Conservation (phyloP, 371 early-diverging fungal species). For the Massospora cicadina region DNA sequence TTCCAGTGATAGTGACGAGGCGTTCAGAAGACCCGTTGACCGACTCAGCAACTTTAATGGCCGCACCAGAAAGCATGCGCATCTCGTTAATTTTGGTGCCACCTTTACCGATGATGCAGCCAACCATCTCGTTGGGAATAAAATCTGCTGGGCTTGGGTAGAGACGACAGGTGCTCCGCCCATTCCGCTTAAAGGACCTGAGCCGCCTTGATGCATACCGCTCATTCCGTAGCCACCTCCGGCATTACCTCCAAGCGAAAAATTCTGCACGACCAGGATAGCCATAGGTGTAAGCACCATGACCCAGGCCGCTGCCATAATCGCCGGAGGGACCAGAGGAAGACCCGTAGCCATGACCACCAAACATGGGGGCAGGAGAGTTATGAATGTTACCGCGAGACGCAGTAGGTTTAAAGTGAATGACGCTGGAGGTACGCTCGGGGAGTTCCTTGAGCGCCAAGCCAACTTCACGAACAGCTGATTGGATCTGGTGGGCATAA, state of each 20-base stretch:
- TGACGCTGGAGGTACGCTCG: constrained; percentile 20
- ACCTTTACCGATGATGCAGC: constrained; percentile 72
- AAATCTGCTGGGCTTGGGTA: constrained; percentile 54
- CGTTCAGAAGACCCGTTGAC: constrained; percentile 37
- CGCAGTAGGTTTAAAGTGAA: constrained; percentile 36
- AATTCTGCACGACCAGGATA: constrained; percentile 10
- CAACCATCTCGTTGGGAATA: constrained; percentile 73
- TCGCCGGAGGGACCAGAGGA: constrained; percentile 12
- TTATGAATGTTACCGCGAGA: not conserved
- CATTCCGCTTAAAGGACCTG: not conserved
- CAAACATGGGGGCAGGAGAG: not conserved
- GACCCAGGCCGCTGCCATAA: constrained; percentile 9
- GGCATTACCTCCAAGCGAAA: constrained; percentile 10
- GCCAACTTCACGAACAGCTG: constrained; percentile 57
- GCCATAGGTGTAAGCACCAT: constrained; percentile 7
- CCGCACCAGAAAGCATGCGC: constrained; percentile 50
- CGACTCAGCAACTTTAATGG: constrained; percentile 55
- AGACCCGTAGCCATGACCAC: not conserved
- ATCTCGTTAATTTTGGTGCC: constrained; percentile 77
- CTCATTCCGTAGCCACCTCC: not conserved
- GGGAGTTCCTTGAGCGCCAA: constrained; percentile 41
- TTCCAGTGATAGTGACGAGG: constrained; percentile 63
- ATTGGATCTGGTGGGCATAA: constrained; percentile 53
- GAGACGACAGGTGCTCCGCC: constrained; percentile 12
- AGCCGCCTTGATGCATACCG: not conserved